These are phyloP conservation scores for Clonostachys solani DNA, from an alignment of 2,329 filamentous ascomycete species.

Conservation along the genomic window DNA sequence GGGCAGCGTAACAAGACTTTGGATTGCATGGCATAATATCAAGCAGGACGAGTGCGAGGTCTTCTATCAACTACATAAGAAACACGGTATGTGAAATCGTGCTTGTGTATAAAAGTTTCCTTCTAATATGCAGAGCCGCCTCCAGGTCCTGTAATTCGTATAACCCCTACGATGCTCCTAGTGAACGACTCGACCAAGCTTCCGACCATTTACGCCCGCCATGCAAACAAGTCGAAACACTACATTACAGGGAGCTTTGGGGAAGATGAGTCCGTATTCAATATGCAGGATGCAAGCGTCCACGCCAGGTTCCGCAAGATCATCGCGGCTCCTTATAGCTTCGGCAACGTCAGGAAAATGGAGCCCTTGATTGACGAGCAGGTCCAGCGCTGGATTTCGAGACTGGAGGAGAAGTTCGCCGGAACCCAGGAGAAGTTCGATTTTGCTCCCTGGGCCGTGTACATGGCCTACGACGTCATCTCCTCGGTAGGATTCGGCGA, in stretches of 20 bases:
- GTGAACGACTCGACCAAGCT: conserved; percentile 49
- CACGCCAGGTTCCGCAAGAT: conserved; percentile 51
- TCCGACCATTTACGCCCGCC: conserved; percentile 49
- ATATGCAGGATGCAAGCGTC: conserved; percentile 46
- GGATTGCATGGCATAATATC: conserved; percentile 47
- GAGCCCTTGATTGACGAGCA: conserved; percentile 49
- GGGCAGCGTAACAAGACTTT: conserved; percentile 47
- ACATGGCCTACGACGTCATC: conserved; percentile 54
- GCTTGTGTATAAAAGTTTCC: background rate
- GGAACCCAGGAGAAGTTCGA: conserved; percentile 40
- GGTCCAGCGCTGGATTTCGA: conserved; percentile 43
- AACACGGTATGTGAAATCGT: conserved; percentile 34
- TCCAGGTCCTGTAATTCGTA: conserved; percentile 44
- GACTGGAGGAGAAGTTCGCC: conserved; percentile 40
- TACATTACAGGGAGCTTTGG: conserved; percentile 56
- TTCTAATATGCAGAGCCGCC: background rate
- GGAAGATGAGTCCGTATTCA: conserved; percentile 50
- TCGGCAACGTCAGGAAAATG: conserved; percentile 54
- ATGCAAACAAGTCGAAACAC: conserved; percentile 52
- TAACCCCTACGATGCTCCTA: conserved; percentile 47
- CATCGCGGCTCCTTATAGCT: conserved; percentile 48
- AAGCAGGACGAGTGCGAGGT: conserved; percentile 37
- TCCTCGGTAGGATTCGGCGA: conserved; percentile 51
- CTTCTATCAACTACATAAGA: conserved; percentile 34
- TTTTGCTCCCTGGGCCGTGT: conserved; percentile 51